These are phyloP conservation scores for Xylaria digitata DNA, from an alignment of 2,329 filamentous ascomycete genomes.

Conservation along the genomic window DNA sequence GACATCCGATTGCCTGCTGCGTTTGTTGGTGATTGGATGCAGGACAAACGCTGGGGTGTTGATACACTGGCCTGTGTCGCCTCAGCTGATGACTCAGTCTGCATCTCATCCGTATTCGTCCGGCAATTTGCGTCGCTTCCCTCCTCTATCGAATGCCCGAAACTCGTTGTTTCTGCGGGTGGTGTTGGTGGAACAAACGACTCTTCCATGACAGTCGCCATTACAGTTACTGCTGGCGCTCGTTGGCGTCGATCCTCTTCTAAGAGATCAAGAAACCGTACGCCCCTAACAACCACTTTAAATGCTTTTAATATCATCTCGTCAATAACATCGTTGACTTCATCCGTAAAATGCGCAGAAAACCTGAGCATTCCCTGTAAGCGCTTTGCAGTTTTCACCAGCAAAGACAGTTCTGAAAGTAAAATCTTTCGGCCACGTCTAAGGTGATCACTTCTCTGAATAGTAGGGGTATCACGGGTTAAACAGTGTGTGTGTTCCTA, in stretches of 20 bases:
- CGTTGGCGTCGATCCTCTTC: constrained; percentile 69
- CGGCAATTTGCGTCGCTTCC: constrained; percentile 57
- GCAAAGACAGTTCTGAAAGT: constrained; percentile 85
- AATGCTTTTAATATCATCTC: constrained; percentile 95
- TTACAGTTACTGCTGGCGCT: constrained; percentile 65
- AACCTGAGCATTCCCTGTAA: constrained; percentile 78
- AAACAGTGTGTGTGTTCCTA: constrained; percentile 91
- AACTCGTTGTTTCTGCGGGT: constrained; percentile 67
- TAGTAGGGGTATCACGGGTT: constrained; percentile 79
- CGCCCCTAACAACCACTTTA: constrained; percentile 90
- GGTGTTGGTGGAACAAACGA: constrained; percentile 70
- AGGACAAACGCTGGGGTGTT: constrained; percentile 61
- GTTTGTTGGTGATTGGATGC: constrained; percentile 54
- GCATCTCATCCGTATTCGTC: constrained; percentile 49
- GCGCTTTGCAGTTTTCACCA: constrained; percentile 89
- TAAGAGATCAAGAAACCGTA: constrained; percentile 88
- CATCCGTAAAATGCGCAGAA: constrained; percentile 59
- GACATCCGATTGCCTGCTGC: constrained; percentile 50
- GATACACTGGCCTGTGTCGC: constrained; percentile 52
- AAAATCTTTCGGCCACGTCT: constrained; percentile 86
- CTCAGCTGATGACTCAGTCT: constrained; percentile 53
- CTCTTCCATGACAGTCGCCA: constrained; percentile 71
- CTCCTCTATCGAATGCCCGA: constrained; percentile 55
- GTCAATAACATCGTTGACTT: constrained; percentile 82
- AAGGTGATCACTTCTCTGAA: constrained; percentile 80